Percentiles rank a stretch among this genome's conserved stretches.
Evolutionary conservation across 208 protist genomes (phyloP).

Genomic region (Lotmaria passim): DNA sequence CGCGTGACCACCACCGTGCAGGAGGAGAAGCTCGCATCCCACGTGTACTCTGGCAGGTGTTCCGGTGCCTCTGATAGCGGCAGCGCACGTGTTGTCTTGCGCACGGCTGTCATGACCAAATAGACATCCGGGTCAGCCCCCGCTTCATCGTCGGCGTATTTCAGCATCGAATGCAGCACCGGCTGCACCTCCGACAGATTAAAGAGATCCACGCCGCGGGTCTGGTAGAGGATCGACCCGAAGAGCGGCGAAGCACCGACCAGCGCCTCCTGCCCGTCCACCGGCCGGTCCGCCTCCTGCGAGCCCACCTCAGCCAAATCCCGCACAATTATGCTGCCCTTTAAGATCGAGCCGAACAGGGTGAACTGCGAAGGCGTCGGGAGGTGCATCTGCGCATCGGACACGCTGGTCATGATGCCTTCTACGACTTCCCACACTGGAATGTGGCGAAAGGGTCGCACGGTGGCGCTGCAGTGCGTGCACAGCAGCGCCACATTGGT

Average conservation of each 20-base stretch:
- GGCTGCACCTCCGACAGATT: conserved; percentile 16
- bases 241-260: conserved; percentile 47
- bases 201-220: conserved; percentile 32
- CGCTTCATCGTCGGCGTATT: conserved; percentile 30
- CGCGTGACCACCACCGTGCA: conserved; percentile 44
- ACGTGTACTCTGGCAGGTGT: conserved; percentile 21
- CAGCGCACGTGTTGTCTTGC: conserved; percentile 29
- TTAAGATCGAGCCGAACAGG: conserved; percentile 41
- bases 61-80: conserved; percentile 1
- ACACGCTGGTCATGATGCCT: conserved; percentile 14
- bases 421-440: conserved; percentile 35
- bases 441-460: conserved; percentile 28
- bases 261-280: conserved; percentile 15
- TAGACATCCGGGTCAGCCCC: conserved; percentile 20
- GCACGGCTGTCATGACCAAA: conserved; percentile 42
- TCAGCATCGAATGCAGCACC: conserved; percentile 37
- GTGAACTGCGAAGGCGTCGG: conserved; percentile 28
- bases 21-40: conserved; percentile 48
- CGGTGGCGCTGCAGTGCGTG: conserved; percentile 20
- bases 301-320: conserved; percentile 34
- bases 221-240: conserved; percentile 41
- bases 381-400: conserved; percentile 3
- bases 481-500: conserved; percentile 32
- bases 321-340: conserved; percentile 24
- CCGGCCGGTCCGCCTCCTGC: conserved; percentile 5